Conservation (phyloP, 2,329 filamentous ascomycete species). For the Rasamsonia emersonii region DNA sequence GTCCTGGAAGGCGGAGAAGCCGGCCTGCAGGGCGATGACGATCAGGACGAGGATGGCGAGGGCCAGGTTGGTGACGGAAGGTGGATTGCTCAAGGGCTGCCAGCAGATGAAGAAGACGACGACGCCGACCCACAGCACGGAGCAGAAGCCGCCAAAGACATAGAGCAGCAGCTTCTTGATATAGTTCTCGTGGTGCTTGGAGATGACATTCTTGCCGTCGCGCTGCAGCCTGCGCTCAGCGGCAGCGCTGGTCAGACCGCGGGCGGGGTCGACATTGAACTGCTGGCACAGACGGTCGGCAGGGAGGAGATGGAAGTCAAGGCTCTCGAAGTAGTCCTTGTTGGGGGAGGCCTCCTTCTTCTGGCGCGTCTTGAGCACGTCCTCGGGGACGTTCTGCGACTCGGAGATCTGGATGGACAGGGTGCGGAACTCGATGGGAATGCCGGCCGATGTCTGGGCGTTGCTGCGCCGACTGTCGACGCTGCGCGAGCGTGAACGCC, state of each 20-base stretch:
- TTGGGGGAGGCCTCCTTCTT: constrained; percentile 22
- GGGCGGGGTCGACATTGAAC: constrained; percentile 48
- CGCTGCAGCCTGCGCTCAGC: constrained; percentile 48
- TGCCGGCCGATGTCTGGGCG: constrained; percentile 11
- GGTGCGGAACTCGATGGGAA: constrained; percentile 31
- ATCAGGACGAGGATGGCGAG: constrained; percentile 64
- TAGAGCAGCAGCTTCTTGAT: constrained; percentile 56
- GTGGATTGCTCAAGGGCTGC: constrained; percentile 64
- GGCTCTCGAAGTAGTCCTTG: constrained; percentile 47
- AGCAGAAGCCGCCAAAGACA: constrained; percentile 73
- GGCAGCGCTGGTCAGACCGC: constrained; percentile 54
- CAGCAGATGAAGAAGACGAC: constrained; percentile 71
- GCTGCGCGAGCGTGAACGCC: constrained; percentile 9
- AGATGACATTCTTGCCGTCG: constrained; percentile 60
- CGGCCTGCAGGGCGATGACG: constrained; percentile 63
- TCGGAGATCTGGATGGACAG: constrained; percentile 32
- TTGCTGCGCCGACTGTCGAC: constrained; percentile 10
- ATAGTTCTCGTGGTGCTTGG: constrained; percentile 55
- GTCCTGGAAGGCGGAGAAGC: constrained; percentile 63
- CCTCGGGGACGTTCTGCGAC: constrained; percentile 24
- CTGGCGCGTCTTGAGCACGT: constrained; percentile 12
- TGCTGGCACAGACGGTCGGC: constrained; percentile 50
- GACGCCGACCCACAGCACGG: constrained; percentile 59
- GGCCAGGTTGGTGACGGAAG: constrained; percentile 59
- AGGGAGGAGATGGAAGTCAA: constrained; percentile 60